phyloP scores from a whole-genome alignment of 208 protist species.

The Vickermania spadyakhi region DNA sequence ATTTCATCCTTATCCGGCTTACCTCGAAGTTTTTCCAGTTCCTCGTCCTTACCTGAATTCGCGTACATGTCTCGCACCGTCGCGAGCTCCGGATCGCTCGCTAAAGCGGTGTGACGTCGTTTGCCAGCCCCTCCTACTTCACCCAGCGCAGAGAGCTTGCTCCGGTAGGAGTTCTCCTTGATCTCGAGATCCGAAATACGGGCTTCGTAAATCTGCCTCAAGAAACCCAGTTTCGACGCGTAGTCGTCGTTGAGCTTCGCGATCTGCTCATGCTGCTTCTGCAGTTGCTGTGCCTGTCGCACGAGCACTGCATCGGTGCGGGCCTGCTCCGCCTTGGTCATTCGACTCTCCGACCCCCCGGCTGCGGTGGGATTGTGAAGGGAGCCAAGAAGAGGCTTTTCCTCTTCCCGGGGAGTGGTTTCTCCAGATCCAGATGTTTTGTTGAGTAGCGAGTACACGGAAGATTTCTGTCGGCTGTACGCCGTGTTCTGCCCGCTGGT shows the following conservation, averaged over 20 bases:
- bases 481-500: constrained; percentile 21
- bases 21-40: constrained; percentile 11
- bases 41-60: constrained; percentile 13
- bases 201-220: constrained; percentile 88
- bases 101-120: background rate
- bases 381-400: background rate
- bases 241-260: constrained; percentile 78
- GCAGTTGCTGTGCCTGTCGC: constrained; percentile 42
- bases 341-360: background rate
- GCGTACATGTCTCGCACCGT: constrained; percentile 23
- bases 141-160: constrained; percentile 3
- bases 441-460: constrained; percentile 3
- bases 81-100: constrained; percentile 14
- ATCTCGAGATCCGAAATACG: constrained; percentile 83
- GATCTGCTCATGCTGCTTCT: constrained; percentile 63
- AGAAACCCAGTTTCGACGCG: constrained; percentile 73
- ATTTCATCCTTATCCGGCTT: constrained; percentile 32
- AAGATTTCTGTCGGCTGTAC: background rate
- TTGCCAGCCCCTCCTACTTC: background rate
- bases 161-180: constrained; percentile 40
- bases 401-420: background rate
- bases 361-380: background rate
- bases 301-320: constrained; percentile 33
- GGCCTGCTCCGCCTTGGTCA: constrained; percentile 17
- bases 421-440: background rate